phyloP scores from a whole-genome alignment of 148 eudicot genomes.

The Camellia granthamiana region DNA sequence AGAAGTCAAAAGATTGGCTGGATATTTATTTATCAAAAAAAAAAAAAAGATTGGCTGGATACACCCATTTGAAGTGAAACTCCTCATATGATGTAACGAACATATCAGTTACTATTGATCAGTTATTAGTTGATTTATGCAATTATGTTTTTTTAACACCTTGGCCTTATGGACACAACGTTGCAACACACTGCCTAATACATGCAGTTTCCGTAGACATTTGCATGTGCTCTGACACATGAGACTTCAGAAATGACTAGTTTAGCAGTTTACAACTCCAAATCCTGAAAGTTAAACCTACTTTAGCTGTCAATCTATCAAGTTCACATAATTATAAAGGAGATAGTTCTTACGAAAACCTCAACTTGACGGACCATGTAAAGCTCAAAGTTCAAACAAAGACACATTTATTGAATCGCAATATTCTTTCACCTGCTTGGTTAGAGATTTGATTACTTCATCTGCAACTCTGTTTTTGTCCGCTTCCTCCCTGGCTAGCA shows the following conservation, averaged over 20 bases:
- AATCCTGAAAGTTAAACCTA: not conserved
- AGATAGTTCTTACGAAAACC: not conserved
- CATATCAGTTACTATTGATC: not conserved
- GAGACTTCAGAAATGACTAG: not conserved
- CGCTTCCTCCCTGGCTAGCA: slow-evolving; percentile 50
- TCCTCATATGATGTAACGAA: not conserved
- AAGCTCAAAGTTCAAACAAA: not conserved
- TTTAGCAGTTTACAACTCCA: not conserved
- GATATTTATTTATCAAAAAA: not conserved
- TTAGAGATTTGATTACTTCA: slow-evolving; percentile 72
- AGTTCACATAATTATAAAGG: not conserved
- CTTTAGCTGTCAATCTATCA: not conserved
- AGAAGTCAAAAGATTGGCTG: not conserved
- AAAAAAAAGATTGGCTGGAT: slow-evolving; percentile 4
- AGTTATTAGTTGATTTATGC: not conserved
- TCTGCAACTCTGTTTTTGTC: slow-evolving; percentile 72
- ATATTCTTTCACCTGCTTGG: slow-evolving; percentile 46
- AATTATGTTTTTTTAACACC: not conserved
- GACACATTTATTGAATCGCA: not conserved
- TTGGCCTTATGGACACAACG: not conserved
- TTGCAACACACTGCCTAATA: not conserved
- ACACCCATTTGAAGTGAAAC: not conserved
- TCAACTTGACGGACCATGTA: not conserved
- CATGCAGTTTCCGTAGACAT: not conserved
- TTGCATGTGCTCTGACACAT: not conserved